Evolutionary conservation across 2,329 filamentous ascomycete genomes (phyloP).

Genomic region (Exophiala alcalophila): DNA sequence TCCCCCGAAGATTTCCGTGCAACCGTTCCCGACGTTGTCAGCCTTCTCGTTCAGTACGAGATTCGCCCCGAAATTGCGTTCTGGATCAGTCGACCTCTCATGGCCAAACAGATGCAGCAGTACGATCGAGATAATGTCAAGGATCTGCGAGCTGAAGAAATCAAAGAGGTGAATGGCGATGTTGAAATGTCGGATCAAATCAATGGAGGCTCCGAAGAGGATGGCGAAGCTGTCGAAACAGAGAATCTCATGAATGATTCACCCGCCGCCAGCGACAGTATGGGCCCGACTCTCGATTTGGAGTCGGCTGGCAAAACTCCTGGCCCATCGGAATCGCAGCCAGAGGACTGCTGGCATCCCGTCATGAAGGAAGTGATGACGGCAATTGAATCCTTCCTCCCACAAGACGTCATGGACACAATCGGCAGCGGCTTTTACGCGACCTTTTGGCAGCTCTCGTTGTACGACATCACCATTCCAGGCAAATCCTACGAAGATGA

Average conservation of each 20-base stretch:
- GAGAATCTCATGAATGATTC: slow-evolving; percentile 36
- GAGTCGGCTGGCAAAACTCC: slow-evolving; percentile 27
- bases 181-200: slow-evolving; percentile 33
- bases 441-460: slow-evolving; percentile 86
- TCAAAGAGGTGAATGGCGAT: slow-evolving; percentile 32
- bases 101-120: slow-evolving; percentile 62
- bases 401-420: slow-evolving; percentile 63
- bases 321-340: slow-evolving; percentile 36
- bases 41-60: slow-evolving; percentile 73
- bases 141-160: slow-evolving; percentile 31
- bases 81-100: slow-evolving; percentile 71
- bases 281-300: slow-evolving; percentile 18
- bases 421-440: slow-evolving; percentile 80
- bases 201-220: slow-evolving; percentile 29
- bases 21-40: slow-evolving; percentile 70
- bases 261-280: slow-evolving; percentile 13
- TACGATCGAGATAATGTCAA: slow-evolving; percentile 37
- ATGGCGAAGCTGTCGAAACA: slow-evolving; percentile 38
- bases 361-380: slow-evolving; percentile 72
- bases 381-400: slow-evolving; percentile 60
- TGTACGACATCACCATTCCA: slow-evolving; percentile 76
- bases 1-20: slow-evolving; percentile 72
- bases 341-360: slow-evolving; percentile 58
- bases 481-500: slow-evolving; percentile 75
- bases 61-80: slow-evolving; percentile 80